phyloP scores from a whole-genome alignment of 2,329 filamentous ascomycete genomes.

The Ploettnerulaceae sp. region DNA sequence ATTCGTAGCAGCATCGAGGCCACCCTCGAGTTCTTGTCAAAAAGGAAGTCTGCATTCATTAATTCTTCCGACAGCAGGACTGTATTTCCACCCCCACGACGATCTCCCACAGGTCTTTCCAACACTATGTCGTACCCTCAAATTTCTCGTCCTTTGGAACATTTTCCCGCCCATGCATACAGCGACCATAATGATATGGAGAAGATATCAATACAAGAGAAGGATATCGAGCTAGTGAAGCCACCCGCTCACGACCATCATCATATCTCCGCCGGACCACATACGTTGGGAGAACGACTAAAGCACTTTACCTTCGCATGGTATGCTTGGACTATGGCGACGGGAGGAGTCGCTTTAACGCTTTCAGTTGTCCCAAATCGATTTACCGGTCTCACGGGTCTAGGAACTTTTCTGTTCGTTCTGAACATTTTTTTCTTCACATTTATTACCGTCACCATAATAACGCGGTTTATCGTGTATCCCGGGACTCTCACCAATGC shows the following conservation, averaged over 20 bases:
- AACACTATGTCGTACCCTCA: constrained; percentile 18
- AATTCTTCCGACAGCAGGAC: constrained; percentile 16
- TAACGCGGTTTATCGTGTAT: constrained; percentile 57
- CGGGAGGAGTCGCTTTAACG: constrained; percentile 63
- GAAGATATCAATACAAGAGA: constrained; percentile 1
- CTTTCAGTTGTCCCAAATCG: constrained; percentile 58
- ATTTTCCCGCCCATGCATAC: background rate
- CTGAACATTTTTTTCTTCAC: constrained; percentile 63
- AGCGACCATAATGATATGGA: constrained; percentile 11
- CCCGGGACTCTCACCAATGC: constrained; percentile 50
- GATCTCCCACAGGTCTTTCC: background rate
- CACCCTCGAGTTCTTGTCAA: constrained; percentile 22
- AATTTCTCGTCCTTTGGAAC: constrained; percentile 5
- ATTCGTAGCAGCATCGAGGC: constrained; percentile 24
- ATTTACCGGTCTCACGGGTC: constrained; percentile 58
- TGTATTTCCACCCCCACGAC: constrained; percentile 9
- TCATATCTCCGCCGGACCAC: constrained; percentile 5
- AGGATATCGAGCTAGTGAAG: constrained; percentile 7
- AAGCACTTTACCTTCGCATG: constrained; percentile 40
- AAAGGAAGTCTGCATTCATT: constrained; percentile 13
- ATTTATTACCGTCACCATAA: constrained; percentile 48
- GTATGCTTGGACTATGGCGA: constrained; percentile 74
- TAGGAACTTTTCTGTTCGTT: constrained; percentile 65
- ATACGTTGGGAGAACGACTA: constrained; percentile 18
- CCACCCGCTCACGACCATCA: constrained; percentile 9